Conservation (phyloP, 495 filamentous ascomycete species). For the Geopyxis carbonaria region DNA sequence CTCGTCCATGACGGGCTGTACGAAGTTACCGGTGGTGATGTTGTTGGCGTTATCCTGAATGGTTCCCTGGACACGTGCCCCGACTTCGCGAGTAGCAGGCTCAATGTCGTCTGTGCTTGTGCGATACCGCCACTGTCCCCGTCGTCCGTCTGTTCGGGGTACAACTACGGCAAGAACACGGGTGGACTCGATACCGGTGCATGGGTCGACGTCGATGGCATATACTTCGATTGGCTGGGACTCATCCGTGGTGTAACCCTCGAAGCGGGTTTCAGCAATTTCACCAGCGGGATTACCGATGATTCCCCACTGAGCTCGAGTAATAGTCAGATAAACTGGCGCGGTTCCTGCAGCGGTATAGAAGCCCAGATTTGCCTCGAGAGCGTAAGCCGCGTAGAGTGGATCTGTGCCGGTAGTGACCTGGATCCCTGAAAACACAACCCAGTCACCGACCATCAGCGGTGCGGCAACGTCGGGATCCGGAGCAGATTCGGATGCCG, state of each 20-base stretch:
- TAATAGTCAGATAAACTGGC: constrained; percentile 9
- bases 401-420: no score
- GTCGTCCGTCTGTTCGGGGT: constrained; percentile 6
- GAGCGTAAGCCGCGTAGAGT: no score
- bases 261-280: constrained; percentile 11
- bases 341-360: constrained; percentile 3
- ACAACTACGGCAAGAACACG: constrained; percentile 9
- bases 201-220: constrained; percentile 13
- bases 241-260: constrained; percentile 13
- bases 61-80: constrained; percentile 5
- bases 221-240: constrained; percentile 8
- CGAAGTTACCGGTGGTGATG: constrained; percentile 7
- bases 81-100: constrained; percentile 10
- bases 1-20: constrained; percentile 13
- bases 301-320: constrained; percentile 10
- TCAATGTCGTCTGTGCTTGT: constrained; percentile 4
- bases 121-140: constrained; percentile 12
- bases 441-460: no score
- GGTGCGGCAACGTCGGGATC: no score
- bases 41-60: constrained; percentile 4
- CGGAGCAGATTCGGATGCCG: no score
- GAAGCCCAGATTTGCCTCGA: no score
- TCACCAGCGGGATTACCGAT: constrained; percentile 7
- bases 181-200: constrained; percentile 8
- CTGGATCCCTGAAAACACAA: no score